A percentile compares a stretch with the other conserved stretches of the same genome.
These are phyloP conservation scores for Juncus effusus DNA, from an alignment of 176 grass and related monocot species.

Conservation along the genomic window DNA sequence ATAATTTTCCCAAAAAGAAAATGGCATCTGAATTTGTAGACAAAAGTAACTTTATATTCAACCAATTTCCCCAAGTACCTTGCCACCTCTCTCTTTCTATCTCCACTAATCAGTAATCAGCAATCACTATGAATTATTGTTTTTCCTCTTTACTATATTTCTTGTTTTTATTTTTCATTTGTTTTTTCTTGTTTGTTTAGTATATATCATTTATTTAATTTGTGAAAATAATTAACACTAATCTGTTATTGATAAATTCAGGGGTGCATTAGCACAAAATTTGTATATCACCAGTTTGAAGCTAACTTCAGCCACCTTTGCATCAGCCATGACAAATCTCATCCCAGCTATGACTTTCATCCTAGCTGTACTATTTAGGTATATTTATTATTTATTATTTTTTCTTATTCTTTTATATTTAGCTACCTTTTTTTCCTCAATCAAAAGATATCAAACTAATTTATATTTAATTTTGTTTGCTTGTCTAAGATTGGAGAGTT, in stretches of 20 bases:
- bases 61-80: constrained; percentile 5
- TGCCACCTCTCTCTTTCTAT: too few species aligned
- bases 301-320: constrained; percentile 71
- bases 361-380: constrained; percentile 62
- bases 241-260: constrained; percentile 28
- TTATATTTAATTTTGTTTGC: neutral
- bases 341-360: constrained; percentile 70
- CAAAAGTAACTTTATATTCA: constrained; percentile 8
- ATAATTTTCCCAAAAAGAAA: neutral
- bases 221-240: neutral
- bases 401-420: neutral
- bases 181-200: neutral
- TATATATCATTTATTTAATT: neutral
- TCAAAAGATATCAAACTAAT: neutral
- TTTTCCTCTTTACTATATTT: neutral
- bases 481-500: constrained; percentile 45
- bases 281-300: constrained; percentile 72
- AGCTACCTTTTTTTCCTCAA: neutral
- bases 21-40: neutral
- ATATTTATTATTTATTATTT: constrained; percentile 7
- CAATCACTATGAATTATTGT: neutral
- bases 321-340: constrained; percentile 78
- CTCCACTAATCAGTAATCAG: too few species aligned
- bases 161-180: neutral
- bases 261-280: constrained; percentile 72